Evolutionary conservation across 768 basidiomycete species (phyloP).

Genomic region (Lactarius psammicola): DNA sequence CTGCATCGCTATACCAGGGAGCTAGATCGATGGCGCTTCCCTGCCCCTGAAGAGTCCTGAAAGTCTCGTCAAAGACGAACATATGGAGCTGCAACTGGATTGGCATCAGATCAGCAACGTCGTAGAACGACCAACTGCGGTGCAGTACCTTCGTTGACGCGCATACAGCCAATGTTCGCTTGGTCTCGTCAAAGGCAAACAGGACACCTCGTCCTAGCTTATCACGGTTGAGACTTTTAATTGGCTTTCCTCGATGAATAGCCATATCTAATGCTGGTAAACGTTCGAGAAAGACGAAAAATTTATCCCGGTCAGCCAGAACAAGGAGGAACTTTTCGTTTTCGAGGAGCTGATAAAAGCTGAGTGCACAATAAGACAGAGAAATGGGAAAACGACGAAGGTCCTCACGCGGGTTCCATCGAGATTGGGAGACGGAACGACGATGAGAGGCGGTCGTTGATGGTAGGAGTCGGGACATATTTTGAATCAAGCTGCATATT

Average conservation of each 20-base stretch:
- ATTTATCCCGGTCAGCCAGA: not conserved
- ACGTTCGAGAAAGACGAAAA: slow-evolving; percentile 22
- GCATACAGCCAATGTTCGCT: slow-evolving; percentile 48
- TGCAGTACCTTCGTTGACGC: slow-evolving; percentile 41
- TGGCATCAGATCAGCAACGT: not conserved
- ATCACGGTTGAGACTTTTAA: slow-evolving; percentile 40
- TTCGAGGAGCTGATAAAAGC: slow-evolving; percentile 23
- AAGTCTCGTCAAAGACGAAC: slow-evolving; percentile 48
- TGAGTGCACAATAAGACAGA: not conserved
- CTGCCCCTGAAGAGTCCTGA: slow-evolving; percentile 40
- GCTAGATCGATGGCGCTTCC: slow-evolving; percentile 44
- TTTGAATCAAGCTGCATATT: slow-evolving; percentile 15
- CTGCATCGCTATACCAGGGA: slow-evolving; percentile 42
- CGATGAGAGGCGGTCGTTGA: not conserved
- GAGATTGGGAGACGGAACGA: slow-evolving; percentile 7
- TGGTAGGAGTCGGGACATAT: slow-evolving; percentile 10
- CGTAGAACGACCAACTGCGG: not conserved
- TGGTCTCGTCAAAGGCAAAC: slow-evolving; percentile 53
- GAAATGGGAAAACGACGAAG: not conserved
- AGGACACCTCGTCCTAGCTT: slow-evolving; percentile 47
- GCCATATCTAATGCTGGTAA: not conserved
- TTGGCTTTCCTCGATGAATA: not conserved
- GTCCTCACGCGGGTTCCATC: slow-evolving; percentile 7
- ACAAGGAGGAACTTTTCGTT: slow-evolving; percentile 26
- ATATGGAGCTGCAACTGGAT: slow-evolving; percentile 42